Conservation (phyloP, 2,329 filamentous ascomycete species). For the Exophiala oligosperma region DNA sequence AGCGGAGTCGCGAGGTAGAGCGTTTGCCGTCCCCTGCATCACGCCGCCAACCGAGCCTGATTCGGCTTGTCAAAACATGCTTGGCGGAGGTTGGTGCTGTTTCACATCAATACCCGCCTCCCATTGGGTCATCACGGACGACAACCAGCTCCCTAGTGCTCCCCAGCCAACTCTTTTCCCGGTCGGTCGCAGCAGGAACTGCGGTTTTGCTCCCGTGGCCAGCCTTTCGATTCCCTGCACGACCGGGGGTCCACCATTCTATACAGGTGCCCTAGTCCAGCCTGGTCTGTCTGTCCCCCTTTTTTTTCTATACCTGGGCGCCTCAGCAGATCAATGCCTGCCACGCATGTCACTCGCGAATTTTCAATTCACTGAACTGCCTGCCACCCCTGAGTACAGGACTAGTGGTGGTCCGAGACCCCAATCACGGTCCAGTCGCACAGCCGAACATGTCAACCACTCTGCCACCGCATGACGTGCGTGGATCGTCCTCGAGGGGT, state of each 20-base stretch:
- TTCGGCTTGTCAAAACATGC: slow-evolving; percentile 13
- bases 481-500: slow-evolving; percentile 12
- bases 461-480: slow-evolving; percentile 21
- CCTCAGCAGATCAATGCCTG: slow-evolving; percentile 10
- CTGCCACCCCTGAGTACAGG: slow-evolving; percentile 17
- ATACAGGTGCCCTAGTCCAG: slow-evolving; percentile 7
- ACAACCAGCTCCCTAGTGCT: slow-evolving; percentile 5
- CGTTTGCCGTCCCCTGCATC: slow-evolving; percentile 7
- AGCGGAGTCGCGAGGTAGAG: background rate
- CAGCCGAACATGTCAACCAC: slow-evolving; percentile 18
- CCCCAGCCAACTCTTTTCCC: slow-evolving; percentile 10
- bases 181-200: background rate
- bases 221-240: slow-evolving; percentile 13
- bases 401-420: slow-evolving; percentile 7
- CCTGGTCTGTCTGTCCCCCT: slow-evolving; percentile 12
- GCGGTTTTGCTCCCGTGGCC: slow-evolving; percentile 6
- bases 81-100: slow-evolving; percentile 13
- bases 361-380: slow-evolving; percentile 8
- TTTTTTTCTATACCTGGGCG: slow-evolving; percentile 15
- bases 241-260: background rate
- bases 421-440: slow-evolving; percentile 6
- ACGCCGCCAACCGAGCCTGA: slow-evolving; percentile 14
- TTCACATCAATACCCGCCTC: slow-evolving; percentile 19
- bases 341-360: background rate
- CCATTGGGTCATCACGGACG: slow-evolving; percentile 6